phyloP scores from a whole-genome alignment of 2,329 filamentous ascomycete genomes.

The Cercospora zeina region DNA sequence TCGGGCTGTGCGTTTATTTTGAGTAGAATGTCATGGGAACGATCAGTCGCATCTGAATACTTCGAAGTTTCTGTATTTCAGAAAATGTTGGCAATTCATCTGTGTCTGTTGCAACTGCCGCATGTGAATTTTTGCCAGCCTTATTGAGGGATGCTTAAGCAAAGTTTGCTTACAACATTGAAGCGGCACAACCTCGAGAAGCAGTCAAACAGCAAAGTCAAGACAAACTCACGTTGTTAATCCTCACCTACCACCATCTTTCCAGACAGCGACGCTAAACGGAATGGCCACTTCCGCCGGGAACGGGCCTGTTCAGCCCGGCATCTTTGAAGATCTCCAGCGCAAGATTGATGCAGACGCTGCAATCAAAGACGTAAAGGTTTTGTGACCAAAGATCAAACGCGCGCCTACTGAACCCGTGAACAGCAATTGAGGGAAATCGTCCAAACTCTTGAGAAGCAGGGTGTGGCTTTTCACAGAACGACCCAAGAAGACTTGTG shows the following conservation, averaged over 20 bases:
- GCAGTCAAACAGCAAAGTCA: not conserved
- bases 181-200: not conserved
- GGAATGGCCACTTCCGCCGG: constrained; percentile 37
- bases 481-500: not conserved
- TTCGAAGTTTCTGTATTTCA: not conserved
- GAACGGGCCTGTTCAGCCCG: constrained; percentile 43
- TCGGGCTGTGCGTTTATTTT: not conserved
- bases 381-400: not conserved
- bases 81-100: not conserved
- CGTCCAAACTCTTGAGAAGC: constrained; percentile 75
- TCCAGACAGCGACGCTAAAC: not conserved
- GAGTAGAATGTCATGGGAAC: not conserved
- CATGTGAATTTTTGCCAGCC: not conserved
- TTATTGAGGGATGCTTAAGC: not conserved
- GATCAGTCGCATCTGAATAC: not conserved
- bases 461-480: constrained; percentile 14
- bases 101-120: not conserved
- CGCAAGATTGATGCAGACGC: constrained; percentile 86
- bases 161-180: constrained; percentile 2
- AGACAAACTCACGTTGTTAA: not conserved
- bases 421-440: constrained; percentile 71
- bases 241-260: not conserved
- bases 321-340: constrained; percentile 81
- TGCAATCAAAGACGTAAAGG: constrained; percentile 38
- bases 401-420: not conserved